A percentile compares a stretch with the other conserved stretches of the same genome.
phyloP scores from a whole-genome alignment of 441 rosid species.

The Theobroma grandiflorum region DNA sequence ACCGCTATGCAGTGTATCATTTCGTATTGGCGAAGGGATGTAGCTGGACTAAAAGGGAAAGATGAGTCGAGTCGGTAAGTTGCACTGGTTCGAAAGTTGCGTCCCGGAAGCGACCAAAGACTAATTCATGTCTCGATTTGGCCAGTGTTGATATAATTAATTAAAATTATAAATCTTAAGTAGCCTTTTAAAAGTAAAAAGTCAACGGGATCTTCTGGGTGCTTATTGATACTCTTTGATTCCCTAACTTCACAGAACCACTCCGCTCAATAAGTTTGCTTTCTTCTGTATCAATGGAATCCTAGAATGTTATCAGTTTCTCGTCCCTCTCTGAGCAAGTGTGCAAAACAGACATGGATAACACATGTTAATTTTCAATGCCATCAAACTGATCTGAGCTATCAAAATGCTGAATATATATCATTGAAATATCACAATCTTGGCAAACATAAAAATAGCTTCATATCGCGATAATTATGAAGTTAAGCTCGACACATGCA shows the following conservation, averaged over 20 bases:
- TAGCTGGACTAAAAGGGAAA: too few species aligned
- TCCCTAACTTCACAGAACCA: background rate
- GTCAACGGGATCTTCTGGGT: too few species aligned
- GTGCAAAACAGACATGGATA: background rate
- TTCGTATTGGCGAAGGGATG: too few species aligned
- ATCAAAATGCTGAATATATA: background rate
- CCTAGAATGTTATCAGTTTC: background rate
- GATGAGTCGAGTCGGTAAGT: too few species aligned
- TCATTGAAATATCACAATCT: background rate
- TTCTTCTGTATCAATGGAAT: background rate
- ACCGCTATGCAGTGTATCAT: too few species aligned
- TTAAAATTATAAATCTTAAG: too few species aligned
- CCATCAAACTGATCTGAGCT: background rate
- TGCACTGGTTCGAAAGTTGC: too few species aligned
- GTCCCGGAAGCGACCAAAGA: too few species aligned
- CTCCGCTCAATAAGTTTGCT: background rate
- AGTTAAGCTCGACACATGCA: constrained; percentile 61
- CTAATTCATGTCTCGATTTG: too few species aligned
- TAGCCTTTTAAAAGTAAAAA: too few species aligned
- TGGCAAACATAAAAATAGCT: constrained; percentile 8
- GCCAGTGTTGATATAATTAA: too few species aligned
- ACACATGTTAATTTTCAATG: background rate
- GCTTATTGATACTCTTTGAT: too few species aligned
- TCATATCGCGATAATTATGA: background rate
- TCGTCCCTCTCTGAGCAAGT: background rate